Base-by-base conservation (phyloP, 805 yeast genomes). In the Cyberlindnera bimundalis region DNA sequence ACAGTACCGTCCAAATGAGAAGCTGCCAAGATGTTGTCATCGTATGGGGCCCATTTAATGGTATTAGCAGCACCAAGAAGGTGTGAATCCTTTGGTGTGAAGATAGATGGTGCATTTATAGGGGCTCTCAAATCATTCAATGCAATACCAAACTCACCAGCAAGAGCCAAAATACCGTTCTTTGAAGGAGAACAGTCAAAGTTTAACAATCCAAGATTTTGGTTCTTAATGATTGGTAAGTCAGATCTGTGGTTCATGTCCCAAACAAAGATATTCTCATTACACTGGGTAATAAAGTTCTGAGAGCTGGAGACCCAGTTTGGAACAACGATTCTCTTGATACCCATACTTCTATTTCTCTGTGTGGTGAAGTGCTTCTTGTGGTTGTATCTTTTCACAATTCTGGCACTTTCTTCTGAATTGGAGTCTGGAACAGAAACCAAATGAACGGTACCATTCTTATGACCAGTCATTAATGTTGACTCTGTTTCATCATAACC, bases 351-450 rank as follows among this genome's bases (percentile, higher is more conserved):
- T 25, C 39, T 45, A 12, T 34, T 25, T 15, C 46, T 40, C 13
- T 56, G 58, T 15, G 59, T 48, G 23, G 58, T 60, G 40, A 85
- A 59, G 55, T 81, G 89, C 50, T 80, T 81, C 37, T 73, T 66
- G 64, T 89, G 96, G 60, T 86, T 86, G 66, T 81, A 89, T 28
- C 95, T 67, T 57, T 79, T 84, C 46, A 83, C 65, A 16, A 89
- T 82, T 58, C 80, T 87, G 0, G 96, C 96, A 40, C 73, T 67
- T 18, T 71, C 71, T 5, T 64, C 66, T 8, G 66, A 55, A 19
- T 64, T 58, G 1, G 76, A 63, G 34, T 70, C 74, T 1, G 95
- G 93, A 8, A 88, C 69, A 14, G 82, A 67, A 3, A 86, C 76
- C 44, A 89, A 59, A 60, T 90, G 86, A 0, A 80, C 86, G 40